phyloP scores from a whole-genome alignment of 1,284 basidiomycete species.

The Pholiota adiposa region DNA sequence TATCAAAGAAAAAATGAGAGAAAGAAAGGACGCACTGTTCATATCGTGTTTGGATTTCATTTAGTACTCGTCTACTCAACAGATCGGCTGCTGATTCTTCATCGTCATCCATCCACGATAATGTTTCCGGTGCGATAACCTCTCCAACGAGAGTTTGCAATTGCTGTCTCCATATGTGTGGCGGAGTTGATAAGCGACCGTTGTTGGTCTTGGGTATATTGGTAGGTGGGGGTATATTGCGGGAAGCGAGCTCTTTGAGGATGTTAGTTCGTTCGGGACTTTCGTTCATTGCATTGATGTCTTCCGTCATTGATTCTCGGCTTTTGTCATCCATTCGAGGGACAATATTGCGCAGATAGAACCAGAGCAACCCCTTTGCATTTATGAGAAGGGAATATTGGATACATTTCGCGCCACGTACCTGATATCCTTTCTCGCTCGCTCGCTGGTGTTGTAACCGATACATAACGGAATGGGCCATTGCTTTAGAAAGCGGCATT shows the following conservation, averaged over 20 bases:
- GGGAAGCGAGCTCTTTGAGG: constrained; percentile 7
- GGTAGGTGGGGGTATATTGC: background rate
- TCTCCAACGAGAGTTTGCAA: constrained; percentile 23
- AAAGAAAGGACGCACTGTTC: constrained; percentile 39
- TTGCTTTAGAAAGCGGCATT: constrained; percentile 9
- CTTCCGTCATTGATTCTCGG: constrained; percentile 10
- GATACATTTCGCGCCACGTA: background rate
- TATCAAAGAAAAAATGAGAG: background rate
- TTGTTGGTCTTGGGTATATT: constrained; percentile 3
- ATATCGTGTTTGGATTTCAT: constrained; percentile 42
- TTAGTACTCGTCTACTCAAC: constrained; percentile 35
- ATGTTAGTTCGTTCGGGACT: constrained; percentile 16
- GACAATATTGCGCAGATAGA: constrained; percentile 18
- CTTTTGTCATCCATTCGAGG: constrained; percentile 13
- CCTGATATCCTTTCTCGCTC: constrained; percentile 10
- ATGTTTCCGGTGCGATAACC: constrained; percentile 26
- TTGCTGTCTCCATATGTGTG: constrained; percentile 24
- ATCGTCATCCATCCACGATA: constrained; percentile 33
- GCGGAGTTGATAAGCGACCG: constrained; percentile 19
- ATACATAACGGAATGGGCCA: constrained; percentile 15
- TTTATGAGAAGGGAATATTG: background rate
- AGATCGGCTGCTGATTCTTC: constrained; percentile 20
- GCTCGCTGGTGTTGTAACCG: constrained; percentile 12
- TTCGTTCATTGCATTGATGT: constrained; percentile 5
- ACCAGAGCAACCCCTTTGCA: constrained; percentile 19